These are phyloP conservation scores for Tubosaeta sp. DNA, from an alignment of 768 basidiomycete genomes.

Conservation along the genomic window DNA sequence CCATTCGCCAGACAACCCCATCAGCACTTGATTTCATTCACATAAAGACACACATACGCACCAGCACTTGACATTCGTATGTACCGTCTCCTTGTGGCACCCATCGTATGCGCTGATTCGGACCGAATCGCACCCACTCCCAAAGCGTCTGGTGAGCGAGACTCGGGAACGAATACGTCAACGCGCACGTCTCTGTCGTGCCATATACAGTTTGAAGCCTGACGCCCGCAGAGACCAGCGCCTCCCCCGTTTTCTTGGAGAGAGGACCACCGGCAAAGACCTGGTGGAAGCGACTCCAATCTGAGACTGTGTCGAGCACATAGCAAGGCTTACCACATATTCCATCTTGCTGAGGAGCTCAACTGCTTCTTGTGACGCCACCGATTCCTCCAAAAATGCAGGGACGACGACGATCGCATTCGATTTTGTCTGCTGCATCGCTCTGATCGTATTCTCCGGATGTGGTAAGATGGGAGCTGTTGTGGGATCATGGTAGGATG, in stretches of 20 bases:
- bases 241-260: constrained; percentile 33
- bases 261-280: constrained; percentile 35
- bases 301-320: not conserved
- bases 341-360: constrained; percentile 12
- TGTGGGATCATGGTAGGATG: constrained; percentile 8
- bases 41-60: constrained; percentile 10
- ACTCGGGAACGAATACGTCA: constrained; percentile 10
- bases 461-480: constrained; percentile 20
- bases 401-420: constrained; percentile 17
- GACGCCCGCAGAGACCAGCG: constrained; percentile 33
- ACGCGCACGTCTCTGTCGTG: constrained; percentile 33
- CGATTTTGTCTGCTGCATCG: constrained; percentile 9
- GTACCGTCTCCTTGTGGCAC: constrained; percentile 33
- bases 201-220: constrained; percentile 33
- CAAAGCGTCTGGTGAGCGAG: constrained; percentile 29
- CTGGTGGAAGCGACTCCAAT: constrained; percentile 15
- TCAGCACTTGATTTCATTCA: not conserved
- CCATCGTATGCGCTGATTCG: constrained; percentile 30
- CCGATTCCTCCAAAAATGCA: constrained; percentile 24
- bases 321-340: constrained; percentile 16
- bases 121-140: constrained; percentile 29
- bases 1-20: not conserved
- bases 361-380: constrained; percentile 12
- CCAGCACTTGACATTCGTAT: constrained; percentile 37
- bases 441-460: constrained; percentile 19